phyloP scores from a whole-genome alignment of 2,329 filamentous ascomycete species.

The Penicillium freii region DNA sequence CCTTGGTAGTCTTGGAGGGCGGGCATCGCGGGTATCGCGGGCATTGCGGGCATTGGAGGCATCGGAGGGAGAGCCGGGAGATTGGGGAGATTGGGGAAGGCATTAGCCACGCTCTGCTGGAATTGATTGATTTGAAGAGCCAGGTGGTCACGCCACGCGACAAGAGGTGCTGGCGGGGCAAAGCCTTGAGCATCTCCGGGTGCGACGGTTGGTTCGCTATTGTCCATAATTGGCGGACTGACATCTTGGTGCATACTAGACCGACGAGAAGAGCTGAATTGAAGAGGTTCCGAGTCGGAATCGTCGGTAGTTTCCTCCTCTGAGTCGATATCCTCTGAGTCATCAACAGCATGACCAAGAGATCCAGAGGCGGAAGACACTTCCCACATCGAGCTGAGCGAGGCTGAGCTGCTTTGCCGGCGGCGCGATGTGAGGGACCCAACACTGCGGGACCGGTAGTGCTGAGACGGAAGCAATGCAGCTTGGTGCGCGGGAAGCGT shows the following conservation, averaged over 20 bases:
- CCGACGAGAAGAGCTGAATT: constrained; percentile 35
- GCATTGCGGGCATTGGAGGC: constrained; percentile 53
- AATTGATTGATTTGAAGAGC: constrained; percentile 72
- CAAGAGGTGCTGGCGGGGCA: constrained; percentile 61
- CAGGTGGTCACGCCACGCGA: constrained; percentile 71
- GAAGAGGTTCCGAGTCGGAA: constrained; percentile 20
- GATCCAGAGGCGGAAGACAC: constrained; percentile 49
- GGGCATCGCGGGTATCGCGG: constrained; percentile 59
- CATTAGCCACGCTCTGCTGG: constrained; percentile 67
- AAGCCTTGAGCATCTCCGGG: constrained; percentile 35
- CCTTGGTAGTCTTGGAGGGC: constrained; percentile 70
- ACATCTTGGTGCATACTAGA: constrained; percentile 39
- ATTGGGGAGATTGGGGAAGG: constrained; percentile 64
- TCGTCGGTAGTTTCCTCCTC: constrained; percentile 28
- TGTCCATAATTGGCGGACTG: constrained; percentile 23
- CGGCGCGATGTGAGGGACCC: constrained; percentile 56
- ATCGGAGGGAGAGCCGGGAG: constrained; percentile 59
- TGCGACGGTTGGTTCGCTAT: constrained; percentile 27
- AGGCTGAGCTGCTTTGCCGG: constrained; percentile 62
- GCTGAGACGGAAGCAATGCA: constrained; percentile 61
- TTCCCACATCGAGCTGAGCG: constrained; percentile 67
- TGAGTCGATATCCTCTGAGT: constrained; percentile 36
- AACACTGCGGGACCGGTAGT: constrained; percentile 65
- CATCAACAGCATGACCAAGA: constrained; percentile 45
- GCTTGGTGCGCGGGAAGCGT: constrained; percentile 63